Percentiles rank a stretch among this genome's conserved stretches.
These are phyloP conservation scores for Hagleromyces aurorensis DNA, from an alignment of 805 yeast species.

Conservation along the genomic window DNA sequence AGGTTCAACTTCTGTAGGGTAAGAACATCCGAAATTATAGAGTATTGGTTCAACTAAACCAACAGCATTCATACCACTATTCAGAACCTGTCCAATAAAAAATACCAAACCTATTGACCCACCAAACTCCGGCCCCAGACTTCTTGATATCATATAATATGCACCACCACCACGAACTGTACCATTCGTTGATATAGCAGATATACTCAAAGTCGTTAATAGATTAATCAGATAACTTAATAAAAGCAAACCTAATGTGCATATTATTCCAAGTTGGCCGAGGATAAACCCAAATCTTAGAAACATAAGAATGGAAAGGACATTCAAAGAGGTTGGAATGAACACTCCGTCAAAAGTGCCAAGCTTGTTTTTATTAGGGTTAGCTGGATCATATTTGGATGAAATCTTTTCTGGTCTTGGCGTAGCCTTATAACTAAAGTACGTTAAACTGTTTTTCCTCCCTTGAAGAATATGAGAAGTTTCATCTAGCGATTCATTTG, in stretches of 20 bases:
- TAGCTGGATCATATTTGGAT: conserved; percentile 27
- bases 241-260: conserved; percentile 57
- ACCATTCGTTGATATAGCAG: conserved; percentile 96
- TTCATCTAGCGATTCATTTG: conserved; percentile 14
- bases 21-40: conserved; percentile 57
- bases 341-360: conserved; percentile 87
- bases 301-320: conserved; percentile 89
- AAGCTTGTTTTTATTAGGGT: conserved; percentile 41
- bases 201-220: conserved; percentile 79
- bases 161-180: conserved; percentile 98
- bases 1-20: conserved; percentile 40
- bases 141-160: conserved; percentile 91
- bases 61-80: conserved; percentile 87
- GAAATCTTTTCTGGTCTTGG: conserved; percentile 19
- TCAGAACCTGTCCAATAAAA: conserved; percentile 88
- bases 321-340: conserved; percentile 88
- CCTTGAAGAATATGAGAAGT: conserved; percentile 19
- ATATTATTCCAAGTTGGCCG: conserved; percentile 89
- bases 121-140: conserved; percentile 96
- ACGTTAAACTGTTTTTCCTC: conserved; percentile 19
- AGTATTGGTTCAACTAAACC: conserved; percentile 90
- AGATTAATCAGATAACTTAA: conserved; percentile 75
- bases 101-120: conserved; percentile 95
- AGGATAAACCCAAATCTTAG: conserved; percentile 89
- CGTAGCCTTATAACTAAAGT: conserved; percentile 27